Evolutionary conservation across 345 rosid species (phyloP).

Genomic region (Lumnitzera littorea): DNA sequence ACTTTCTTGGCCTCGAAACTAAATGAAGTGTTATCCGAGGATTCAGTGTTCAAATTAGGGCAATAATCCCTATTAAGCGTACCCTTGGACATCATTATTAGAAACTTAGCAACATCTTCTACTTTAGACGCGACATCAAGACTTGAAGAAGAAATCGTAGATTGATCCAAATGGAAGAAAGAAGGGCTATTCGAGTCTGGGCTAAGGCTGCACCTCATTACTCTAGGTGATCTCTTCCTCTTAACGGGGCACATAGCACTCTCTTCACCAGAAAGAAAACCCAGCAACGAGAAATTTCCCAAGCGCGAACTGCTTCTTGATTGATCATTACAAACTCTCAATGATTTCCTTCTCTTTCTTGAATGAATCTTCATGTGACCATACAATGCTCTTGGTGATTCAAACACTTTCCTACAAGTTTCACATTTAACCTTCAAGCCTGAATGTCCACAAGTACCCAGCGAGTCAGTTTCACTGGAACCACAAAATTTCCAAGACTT

Average conservation of each 20-base stretch:
- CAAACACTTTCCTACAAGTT: slow-evolving; percentile 31
- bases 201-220: slow-evolving; percentile 34
- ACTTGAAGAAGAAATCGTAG: slow-evolving; percentile 16
- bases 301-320: slow-evolving; percentile 40
- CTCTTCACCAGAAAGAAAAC: slow-evolving; percentile 16
- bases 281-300: slow-evolving; percentile 19
- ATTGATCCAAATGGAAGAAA: slow-evolving; percentile 31
- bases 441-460: neutral
- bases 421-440: slow-evolving; percentile 13
- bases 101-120: slow-evolving; percentile 38
- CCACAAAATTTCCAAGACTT: slow-evolving; percentile 48
- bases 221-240: slow-evolving; percentile 40
- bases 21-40: too few relatives aligned
- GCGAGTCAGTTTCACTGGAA: slow-evolving; percentile 5
- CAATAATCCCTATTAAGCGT: slow-evolving; percentile 7
- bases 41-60: too few relatives aligned
- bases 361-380: slow-evolving; percentile 55
- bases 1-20: too few relatives aligned
- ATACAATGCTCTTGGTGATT: slow-evolving; percentile 28
- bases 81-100: slow-evolving; percentile 52
- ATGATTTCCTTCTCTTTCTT: slow-evolving; percentile 19
- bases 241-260: slow-evolving; percentile 14
- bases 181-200: slow-evolving; percentile 20
- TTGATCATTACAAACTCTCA: too few relatives aligned
- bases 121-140: slow-evolving; percentile 30